A percentile compares a stretch with the other conserved stretches of the same genome.
These are phyloP conservation scores for Beauveria bassiana DNA, from an alignment of 2,329 filamentous ascomycete genomes.

Conservation along the genomic window DNA sequence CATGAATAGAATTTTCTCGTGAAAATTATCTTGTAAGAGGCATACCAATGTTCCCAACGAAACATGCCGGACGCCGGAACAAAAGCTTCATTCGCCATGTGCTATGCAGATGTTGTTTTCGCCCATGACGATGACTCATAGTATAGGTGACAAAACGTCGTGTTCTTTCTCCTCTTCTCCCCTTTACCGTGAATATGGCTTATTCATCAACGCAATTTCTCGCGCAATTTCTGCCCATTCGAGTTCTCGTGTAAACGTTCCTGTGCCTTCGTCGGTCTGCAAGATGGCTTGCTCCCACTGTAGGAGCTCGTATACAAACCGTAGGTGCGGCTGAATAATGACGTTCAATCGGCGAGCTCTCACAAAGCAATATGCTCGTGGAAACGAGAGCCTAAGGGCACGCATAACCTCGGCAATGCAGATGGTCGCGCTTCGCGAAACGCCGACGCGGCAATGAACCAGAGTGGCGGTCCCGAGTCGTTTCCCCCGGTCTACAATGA, in stretches of 20 bases:
- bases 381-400: conserved; percentile 69
- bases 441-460: conserved; percentile 93
- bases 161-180: not conserved
- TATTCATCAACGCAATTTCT: conserved; percentile 93
- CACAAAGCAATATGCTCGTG: conserved; percentile 92
- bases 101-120: not conserved
- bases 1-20: not conserved
- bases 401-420: conserved; percentile 99
- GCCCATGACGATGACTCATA: not conserved
- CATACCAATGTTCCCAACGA: not conserved
- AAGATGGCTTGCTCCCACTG: conserved; percentile 86
- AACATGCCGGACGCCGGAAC: not conserved
- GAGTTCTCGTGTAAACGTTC: conserved; percentile 60
- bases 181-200: conserved; percentile 70
- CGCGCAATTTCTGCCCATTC: conserved; percentile 86
- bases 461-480: conserved; percentile 73
- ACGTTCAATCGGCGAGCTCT: conserved; percentile 88
- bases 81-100: not conserved
- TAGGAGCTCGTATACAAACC: conserved; percentile 89
- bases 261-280: conserved; percentile 36
- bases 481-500: conserved; percentile 63
- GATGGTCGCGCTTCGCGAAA: conserved; percentile 91
- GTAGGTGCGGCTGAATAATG: conserved; percentile 93
- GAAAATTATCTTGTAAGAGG: not conserved
- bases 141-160: not conserved